phyloP scores from a whole-genome alignment of 768 basidiomycete species.

The Mycena latifolia region DNA sequence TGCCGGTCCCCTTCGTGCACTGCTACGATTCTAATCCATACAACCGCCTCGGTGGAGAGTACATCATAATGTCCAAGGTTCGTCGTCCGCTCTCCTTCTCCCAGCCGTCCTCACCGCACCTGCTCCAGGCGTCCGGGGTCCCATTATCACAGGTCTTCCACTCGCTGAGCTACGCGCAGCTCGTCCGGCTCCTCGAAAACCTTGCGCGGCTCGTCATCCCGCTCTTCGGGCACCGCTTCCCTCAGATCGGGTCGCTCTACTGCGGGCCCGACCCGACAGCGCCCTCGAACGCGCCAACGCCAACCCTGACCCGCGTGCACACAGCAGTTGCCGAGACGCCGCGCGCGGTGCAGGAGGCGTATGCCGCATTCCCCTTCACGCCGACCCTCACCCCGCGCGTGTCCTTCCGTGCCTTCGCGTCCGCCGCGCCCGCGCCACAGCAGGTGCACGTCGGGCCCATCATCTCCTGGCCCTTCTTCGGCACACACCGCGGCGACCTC shows the following conservation, averaged over 20 bases:
- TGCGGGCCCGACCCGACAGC: constrained; percentile 63
- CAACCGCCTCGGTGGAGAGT: constrained; percentile 88
- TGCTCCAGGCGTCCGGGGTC: constrained; percentile 75
- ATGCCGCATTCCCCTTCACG: constrained; percentile 60
- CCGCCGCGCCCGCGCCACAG: constrained; percentile 41
- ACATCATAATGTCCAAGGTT: constrained; percentile 90
- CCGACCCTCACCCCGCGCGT: constrained; percentile 51
- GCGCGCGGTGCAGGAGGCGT: constrained; percentile 69
- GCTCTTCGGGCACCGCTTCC: constrained; percentile 82
- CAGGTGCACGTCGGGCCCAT: constrained; percentile 82
- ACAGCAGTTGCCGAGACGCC: constrained; percentile 42
- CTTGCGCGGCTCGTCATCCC: constrained; percentile 77
- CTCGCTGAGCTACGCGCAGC: constrained; percentile 72
- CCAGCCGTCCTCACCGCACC: constrained; percentile 2
- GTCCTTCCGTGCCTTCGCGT: background rate
- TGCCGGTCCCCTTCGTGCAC: constrained; percentile 83
- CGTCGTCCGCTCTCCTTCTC: constrained; percentile 36
- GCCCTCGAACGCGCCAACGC: constrained; percentile 58
- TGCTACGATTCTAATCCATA: constrained; percentile 87
- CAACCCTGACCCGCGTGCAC: constrained; percentile 51
- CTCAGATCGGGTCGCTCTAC: constrained; percentile 82
- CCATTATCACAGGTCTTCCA: constrained; percentile 81
- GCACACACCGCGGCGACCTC: constrained; percentile 83
- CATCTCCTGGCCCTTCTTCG: constrained; percentile 93
- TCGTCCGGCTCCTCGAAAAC: constrained; percentile 75